A percentile compares a stretch with the other conserved stretches of the same genome.
Conservation (phyloP, 169 alveolate genomes). For the Plasmodium malariae region DNA sequence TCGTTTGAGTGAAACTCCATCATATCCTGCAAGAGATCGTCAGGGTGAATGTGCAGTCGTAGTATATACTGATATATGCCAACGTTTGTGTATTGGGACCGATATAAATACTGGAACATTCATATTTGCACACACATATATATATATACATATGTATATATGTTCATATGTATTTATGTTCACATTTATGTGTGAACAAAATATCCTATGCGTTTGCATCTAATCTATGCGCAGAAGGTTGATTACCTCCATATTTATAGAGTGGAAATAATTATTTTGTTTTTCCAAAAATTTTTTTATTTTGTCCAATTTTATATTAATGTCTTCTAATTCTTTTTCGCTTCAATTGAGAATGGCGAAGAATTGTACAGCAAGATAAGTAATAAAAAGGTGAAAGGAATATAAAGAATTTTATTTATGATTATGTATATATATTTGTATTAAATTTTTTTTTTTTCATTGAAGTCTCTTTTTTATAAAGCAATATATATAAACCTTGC, state of each 20-base stretch:
- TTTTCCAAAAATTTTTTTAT: slow-evolving; percentile 59
- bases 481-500: slow-evolving; percentile 64
- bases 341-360: neutral
- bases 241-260: slow-evolving; percentile 74
- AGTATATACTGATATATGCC: neutral
- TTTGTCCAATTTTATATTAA: slow-evolving; percentile 64
- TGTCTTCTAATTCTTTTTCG: slow-evolving; percentile 65
- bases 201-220: too few relatives aligned
- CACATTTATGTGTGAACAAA: too few relatives aligned
- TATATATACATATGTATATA: neutral
- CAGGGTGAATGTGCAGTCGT: neutral
- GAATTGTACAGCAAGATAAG: neutral
- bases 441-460: neutral
- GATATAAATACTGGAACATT: neutral
- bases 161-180: neutral
- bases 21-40: slow-evolving; percentile 30
- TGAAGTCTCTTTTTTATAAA: too few relatives aligned
- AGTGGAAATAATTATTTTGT: slow-evolving; percentile 65
- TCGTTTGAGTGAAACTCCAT: slow-evolving; percentile 69
- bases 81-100: neutral
- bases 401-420: neutral
- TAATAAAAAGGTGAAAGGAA: neutral
- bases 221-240: too few relatives aligned
- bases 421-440: neutral
- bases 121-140: neutral